Conservation (phyloP, 2,329 filamentous ascomycete genomes). For the Dactylellina drechsleri region DNA sequence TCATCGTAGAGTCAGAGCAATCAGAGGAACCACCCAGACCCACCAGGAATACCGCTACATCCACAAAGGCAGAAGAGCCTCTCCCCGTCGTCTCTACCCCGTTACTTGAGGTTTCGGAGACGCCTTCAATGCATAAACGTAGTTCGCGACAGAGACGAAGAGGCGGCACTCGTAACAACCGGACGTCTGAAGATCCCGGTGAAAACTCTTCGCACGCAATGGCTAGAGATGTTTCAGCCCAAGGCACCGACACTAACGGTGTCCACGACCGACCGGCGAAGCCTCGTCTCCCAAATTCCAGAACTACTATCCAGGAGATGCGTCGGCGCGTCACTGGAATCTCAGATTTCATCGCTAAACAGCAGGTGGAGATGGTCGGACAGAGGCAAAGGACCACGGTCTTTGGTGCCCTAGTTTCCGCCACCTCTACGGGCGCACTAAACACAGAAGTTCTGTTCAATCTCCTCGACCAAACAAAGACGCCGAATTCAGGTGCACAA, state of each 20-base stretch:
- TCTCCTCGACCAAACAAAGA: constrained; percentile 59
- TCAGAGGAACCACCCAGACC: constrained; percentile 50
- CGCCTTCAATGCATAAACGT: constrained; percentile 58
- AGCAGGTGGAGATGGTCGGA: constrained; percentile 84
- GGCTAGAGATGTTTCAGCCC: constrained; percentile 61
- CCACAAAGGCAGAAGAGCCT: constrained; percentile 40
- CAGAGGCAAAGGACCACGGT: constrained; percentile 60
- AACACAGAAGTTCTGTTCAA: constrained; percentile 63
- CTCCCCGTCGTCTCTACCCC: constrained; percentile 48
- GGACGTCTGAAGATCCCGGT: constrained; percentile 60
- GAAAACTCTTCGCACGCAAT: constrained; percentile 62
- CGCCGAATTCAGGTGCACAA: constrained; percentile 59
- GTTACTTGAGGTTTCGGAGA: constrained; percentile 54
- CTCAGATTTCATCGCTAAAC: constrained; percentile 87
- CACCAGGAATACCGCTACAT: constrained; percentile 46
- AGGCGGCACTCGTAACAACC: constrained; percentile 63
- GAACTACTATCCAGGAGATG: constrained; percentile 87
- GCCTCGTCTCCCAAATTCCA: constrained; percentile 69
- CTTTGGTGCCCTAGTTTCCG: constrained; percentile 38
- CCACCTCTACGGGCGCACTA: constrained; percentile 43
- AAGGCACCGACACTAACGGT: constrained; percentile 60
- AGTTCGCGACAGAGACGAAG: constrained; percentile 59
- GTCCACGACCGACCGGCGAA: constrained; percentile 68
- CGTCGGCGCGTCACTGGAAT: constrained; percentile 84
- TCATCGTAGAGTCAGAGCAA: constrained; percentile 54